Evolutionary conservation across 306 rosid genomes (phyloP), one percentile per base, ranked within the genome.

Genomic region (Crotalaria pallida): DNA sequence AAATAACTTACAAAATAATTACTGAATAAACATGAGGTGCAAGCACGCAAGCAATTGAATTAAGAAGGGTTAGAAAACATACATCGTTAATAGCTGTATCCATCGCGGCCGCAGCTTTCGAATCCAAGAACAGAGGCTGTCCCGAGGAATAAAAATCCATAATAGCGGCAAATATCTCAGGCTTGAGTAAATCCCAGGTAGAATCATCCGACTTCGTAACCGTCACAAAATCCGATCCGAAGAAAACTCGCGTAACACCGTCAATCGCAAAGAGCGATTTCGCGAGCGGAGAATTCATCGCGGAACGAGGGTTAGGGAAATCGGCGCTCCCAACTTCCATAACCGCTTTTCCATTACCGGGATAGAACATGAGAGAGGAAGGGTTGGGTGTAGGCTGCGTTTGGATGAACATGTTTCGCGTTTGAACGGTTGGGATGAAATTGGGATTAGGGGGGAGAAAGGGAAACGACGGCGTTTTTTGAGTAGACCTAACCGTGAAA

Each of bases 291-390:
- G 98, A 90, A 64, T 75, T 90, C 92, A 94, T 74, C 1, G 99
- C 90, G 0, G 96, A 36, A 33, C 99, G 97, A 11, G 95, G 80
- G 76, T 91, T 91, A 0, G 99, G 97, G 65, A 94, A 94, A 62
- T 94, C 99, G 19, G 99, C 77, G 65, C 99, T 94, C 4, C 99
- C 99, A 75, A 88, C 88, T 48, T 94, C 95, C 99, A 94, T 94
- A 34, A 94, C 72, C 15, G 79, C 67, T 8, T 73, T 79, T 0
- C 71, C 83, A 3, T 73, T 73, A 0, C 71, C 83, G 2, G 79
- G 75, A 60, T 79, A 65, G 38, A 79, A 79, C 83, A 79, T 79
- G 0, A 79, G 79, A 21, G 83, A 79, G 5, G 24, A 69, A 2
- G 83, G 79, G 44, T 79, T 79, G 1, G 79, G 83, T 10, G 83